phyloP scores from a whole-genome alignment of 2,329 filamentous ascomycete genomes.

The Cytospora schulzeri region DNA sequence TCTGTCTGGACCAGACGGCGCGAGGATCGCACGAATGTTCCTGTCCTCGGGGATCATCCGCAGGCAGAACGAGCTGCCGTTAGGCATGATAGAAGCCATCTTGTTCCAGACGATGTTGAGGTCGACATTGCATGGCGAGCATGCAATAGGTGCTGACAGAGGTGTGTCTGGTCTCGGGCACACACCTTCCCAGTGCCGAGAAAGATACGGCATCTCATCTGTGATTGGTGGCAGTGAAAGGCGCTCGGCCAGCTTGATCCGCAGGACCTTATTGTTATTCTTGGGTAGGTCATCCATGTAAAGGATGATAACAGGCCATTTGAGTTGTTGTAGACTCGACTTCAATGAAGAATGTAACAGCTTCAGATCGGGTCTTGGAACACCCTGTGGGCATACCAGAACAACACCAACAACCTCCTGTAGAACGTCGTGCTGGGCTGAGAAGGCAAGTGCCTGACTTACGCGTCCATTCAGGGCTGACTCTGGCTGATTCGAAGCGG shows the following conservation, averaged over 20 bases:
- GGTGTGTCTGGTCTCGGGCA: slow-evolving; percentile 52
- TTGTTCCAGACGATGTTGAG: slow-evolving; percentile 31
- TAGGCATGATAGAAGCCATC: slow-evolving; percentile 2
- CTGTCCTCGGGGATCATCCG: slow-evolving; percentile 30
- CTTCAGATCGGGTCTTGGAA: slow-evolving; percentile 43
- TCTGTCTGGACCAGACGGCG: neutral
- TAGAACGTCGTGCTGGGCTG: slow-evolving; percentile 22
- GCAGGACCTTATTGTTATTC: slow-evolving; percentile 59
- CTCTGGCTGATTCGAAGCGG: slow-evolving; percentile 16
- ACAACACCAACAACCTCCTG: slow-evolving; percentile 26
- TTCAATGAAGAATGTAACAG: slow-evolving; percentile 50
- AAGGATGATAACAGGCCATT: slow-evolving; percentile 53
- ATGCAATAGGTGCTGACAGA: slow-evolving; percentile 44
- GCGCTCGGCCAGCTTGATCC: slow-evolving; percentile 54
- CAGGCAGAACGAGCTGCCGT: slow-evolving; percentile 29
- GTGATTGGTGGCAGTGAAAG: slow-evolving; percentile 47
- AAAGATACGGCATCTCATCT: slow-evolving; percentile 46
- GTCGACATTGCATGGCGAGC: slow-evolving; percentile 39
- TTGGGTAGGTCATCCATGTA: slow-evolving; percentile 60
- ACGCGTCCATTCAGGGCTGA: slow-evolving; percentile 15
- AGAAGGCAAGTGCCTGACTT: slow-evolving; percentile 20
- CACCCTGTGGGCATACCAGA: slow-evolving; percentile 15
- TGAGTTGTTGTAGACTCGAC: slow-evolving; percentile 52
- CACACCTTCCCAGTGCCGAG: slow-evolving; percentile 51
- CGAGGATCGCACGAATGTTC: slow-evolving; percentile 6